These are phyloP conservation scores for Apophysomyces ossiformis DNA, from an alignment of 371 early-diverging fungal species.

Conservation along the genomic window DNA sequence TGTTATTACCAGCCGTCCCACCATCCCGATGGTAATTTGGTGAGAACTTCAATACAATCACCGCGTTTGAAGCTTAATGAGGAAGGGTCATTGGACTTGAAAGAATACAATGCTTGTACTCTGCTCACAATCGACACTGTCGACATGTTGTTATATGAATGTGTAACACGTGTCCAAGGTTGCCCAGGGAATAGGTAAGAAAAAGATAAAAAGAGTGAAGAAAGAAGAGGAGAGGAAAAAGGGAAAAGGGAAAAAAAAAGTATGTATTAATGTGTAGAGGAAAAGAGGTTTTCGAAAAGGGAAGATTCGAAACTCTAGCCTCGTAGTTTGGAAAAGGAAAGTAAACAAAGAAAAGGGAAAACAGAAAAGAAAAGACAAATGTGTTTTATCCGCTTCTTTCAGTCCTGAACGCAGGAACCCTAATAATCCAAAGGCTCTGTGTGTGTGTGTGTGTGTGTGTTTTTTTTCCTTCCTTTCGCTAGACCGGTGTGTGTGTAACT, in stretches of 20 bases:
- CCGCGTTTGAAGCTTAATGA: conserved; percentile 79
- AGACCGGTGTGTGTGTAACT: conserved; percentile 1
- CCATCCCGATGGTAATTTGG: conserved; percentile 89
- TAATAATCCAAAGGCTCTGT: too few relatives aligned
- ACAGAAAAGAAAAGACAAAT: not conserved
- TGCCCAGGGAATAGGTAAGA: not conserved
- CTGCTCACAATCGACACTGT: conserved; percentile 3
- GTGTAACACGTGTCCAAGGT: not conserved
- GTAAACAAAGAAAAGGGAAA: conserved; percentile 10
- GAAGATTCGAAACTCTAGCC: conserved; percentile 7
- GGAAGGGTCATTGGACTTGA: conserved; percentile 64
- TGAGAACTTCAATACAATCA: conserved; percentile 84
- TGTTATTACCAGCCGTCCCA: conserved; percentile 79
- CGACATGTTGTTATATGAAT: not conserved
- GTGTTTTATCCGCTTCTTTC: not conserved
- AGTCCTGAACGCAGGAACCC: not conserved
- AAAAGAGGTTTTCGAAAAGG: conserved; percentile 9
- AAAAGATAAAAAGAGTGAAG: not conserved
- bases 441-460: too few relatives aligned
- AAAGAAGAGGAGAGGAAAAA: conserved; percentile 13
- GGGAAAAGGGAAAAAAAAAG: conserved; percentile 8
- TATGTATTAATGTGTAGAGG: not conserved
- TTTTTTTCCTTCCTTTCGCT: too few relatives aligned
- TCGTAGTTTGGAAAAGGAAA: conserved; percentile 3
- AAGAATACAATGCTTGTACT: conserved; percentile 4